These are phyloP conservation scores for Pestalotiopsis sp. DNA, from an alignment of 2,329 filamentous ascomycete genomes.

Conservation along the genomic window DNA sequence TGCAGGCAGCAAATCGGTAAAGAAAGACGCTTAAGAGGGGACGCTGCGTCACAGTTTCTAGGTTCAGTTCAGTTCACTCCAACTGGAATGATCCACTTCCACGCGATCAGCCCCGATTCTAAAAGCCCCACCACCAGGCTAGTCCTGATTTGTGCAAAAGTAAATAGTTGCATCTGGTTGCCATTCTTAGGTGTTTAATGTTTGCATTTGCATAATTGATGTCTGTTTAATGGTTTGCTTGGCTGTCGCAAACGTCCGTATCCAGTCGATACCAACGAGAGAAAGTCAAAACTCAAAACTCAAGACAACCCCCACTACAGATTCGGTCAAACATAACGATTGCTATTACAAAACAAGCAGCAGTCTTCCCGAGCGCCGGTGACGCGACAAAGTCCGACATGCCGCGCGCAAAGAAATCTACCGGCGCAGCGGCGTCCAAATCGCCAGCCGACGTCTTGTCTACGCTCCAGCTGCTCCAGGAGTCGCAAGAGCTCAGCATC, in stretches of 20 bases:
- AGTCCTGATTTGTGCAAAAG: conserved; percentile 36
- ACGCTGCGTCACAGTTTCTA: neutral
- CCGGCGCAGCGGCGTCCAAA: conserved; percentile 17
- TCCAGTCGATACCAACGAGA: neutral
- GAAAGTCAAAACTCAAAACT: neutral
- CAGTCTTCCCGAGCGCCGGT: neutral
- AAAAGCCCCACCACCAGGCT: conserved; percentile 1
- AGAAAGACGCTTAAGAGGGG: neutral
- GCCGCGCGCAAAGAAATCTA: conserved; percentile 11
- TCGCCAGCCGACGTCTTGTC: conserved; percentile 44
- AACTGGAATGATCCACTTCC: neutral
- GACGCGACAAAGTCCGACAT: conserved; percentile 1
- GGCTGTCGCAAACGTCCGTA: neutral
- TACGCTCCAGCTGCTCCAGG: conserved; percentile 56
- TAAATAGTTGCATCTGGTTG: conserved; percentile 38
- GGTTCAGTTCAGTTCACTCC: neutral
- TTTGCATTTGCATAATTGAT: neutral
- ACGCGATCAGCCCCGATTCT: neutral
- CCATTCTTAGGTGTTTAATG: no score
- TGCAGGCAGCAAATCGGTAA: no score
- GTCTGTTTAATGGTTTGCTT: neutral
- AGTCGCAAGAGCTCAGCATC: conserved; percentile 69
- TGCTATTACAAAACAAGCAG: neutral
- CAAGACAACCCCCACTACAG: neutral
- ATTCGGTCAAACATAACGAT: neutral